Base-by-base conservation (phyloP, 176 grass and related monocot species). In the Themeda triandra region DNA sequence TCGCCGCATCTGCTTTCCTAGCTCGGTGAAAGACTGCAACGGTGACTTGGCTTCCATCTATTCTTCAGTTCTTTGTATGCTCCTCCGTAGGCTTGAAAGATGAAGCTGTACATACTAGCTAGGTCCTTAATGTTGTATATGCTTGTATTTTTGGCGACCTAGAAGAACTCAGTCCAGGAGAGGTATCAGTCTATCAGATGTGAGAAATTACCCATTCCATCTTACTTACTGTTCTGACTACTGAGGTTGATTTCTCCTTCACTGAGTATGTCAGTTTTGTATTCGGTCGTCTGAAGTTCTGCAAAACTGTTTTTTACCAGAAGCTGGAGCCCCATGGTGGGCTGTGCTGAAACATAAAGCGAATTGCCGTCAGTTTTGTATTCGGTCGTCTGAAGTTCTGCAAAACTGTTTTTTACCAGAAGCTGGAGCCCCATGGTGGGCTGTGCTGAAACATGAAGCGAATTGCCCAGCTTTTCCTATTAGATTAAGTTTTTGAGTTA, bases 101-200 rank as follows among this genome's bases (percentile, higher is more conserved):
- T 40, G 66, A 27, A 82, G 12, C 15, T 91, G 76, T 87, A 87
- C 76, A 84, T 91, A 87, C 69, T 84, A 89, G 87, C 69, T 81
- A 87, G 84, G 62, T 80, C 80, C 69, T 35, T 11, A 41, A 80
- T 54, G 76, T 1, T 87, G 76, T 91, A 76, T 74, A 87, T 69
- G 80, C 80, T 49, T 32, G 74, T 39, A 19, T 64, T 63, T 19
- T 51, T 69, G 69, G 58, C 17, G 1, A 69, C 6, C 40, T 31
- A 31, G 15, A 69, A 31, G 15, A 69, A 65, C 49, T 80, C n/a
- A 60, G 80, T 49, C 1, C 63, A 66, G 80, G 46, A 74, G 39
- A 46, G n/a, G 31, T 40, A 19, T 75, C 30, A 75, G 41, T 41
- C 66, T 69, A 19, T 87, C 39, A 75, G 41, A 41, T 73, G n/a